phyloP scores from a whole-genome alignment of 345 rosid genomes.

The Gossypium turneri region DNA sequence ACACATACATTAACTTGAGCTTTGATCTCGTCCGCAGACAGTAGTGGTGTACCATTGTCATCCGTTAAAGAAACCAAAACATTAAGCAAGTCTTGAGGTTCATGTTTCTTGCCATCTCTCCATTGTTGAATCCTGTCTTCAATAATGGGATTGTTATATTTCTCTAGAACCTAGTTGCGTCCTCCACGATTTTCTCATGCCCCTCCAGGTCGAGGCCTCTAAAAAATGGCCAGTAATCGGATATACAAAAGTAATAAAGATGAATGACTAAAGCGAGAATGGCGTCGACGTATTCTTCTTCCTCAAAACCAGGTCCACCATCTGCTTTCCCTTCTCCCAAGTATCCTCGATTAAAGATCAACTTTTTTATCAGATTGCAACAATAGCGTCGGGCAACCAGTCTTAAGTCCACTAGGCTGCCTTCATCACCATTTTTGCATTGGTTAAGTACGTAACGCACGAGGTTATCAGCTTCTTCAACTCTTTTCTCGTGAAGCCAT shows the following conservation, averaged over 20 bases:
- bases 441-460: background rate
- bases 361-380: background rate
- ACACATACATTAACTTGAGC: conserved; percentile 16
- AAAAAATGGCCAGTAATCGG: background rate
- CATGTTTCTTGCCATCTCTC: conserved; percentile 12
- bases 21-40: conserved; percentile 22
- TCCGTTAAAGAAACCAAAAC: conserved; percentile 17
- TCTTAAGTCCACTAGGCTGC: background rate
- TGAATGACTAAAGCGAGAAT: background rate
- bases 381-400: background rate
- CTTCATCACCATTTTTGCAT: background rate
- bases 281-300: background rate
- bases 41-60: conserved; percentile 10
- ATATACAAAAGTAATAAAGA: background rate
- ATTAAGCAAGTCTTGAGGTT: conserved; percentile 29
- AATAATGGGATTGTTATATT: conserved; percentile 34
- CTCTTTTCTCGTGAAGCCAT: background rate
- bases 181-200: background rate
- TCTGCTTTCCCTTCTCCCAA: background rate
- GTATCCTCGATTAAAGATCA: background rate
- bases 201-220: background rate
- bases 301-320: background rate
- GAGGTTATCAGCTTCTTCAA: background rate
- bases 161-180: background rate
- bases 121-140: conserved; percentile 29